These are phyloP conservation scores for Nemania serpens DNA, from an alignment of 2,329 filamentous ascomycete genomes.

Conservation along the genomic window DNA sequence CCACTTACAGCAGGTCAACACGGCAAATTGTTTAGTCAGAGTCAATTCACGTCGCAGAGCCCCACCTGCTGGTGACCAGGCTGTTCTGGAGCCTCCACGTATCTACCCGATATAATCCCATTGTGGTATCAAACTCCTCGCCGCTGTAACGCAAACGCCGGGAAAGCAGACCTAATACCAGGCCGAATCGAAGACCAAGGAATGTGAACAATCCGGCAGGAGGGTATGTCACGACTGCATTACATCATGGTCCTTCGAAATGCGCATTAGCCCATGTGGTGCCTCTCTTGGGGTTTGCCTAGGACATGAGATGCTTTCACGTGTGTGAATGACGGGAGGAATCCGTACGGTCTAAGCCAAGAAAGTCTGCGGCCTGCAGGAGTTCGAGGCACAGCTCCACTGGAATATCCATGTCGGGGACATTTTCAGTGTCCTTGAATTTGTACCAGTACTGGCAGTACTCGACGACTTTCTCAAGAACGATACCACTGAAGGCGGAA, in stretches of 20 bases:
- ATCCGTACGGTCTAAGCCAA: slow-evolving; percentile 68
- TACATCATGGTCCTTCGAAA: slow-evolving; percentile 3
- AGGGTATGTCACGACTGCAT: background rate
- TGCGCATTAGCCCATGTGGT: background rate
- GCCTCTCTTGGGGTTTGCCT: slow-evolving; percentile 23
- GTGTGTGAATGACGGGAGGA: slow-evolving; percentile 2
- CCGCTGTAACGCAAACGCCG: slow-evolving; percentile 1
- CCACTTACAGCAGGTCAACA: background rate
- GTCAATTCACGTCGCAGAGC: background rate
- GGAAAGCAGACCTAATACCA: background rate
- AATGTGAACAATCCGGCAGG: background rate
- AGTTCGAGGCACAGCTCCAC: slow-evolving; percentile 79
- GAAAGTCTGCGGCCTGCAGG: slow-evolving; percentile 76
- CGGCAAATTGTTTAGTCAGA: background rate
- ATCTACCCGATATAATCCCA: slow-evolving; percentile 3
- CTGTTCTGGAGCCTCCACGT: background rate
- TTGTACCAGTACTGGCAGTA: slow-evolving; percentile 85
- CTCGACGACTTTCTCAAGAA: slow-evolving; percentile 80
- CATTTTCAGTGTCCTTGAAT: slow-evolving; percentile 70
- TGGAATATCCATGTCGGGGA: slow-evolving; percentile 80
- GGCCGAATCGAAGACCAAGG: background rate
- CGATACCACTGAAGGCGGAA: slow-evolving; percentile 59
- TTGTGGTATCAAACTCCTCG: slow-evolving; percentile 19
- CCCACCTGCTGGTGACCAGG: background rate
- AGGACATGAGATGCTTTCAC: background rate